Evolutionary conservation across 2,329 filamentous ascomycete species (phyloP).

Genomic region (Teratosphaeria pseudoeucalypti): DNA sequence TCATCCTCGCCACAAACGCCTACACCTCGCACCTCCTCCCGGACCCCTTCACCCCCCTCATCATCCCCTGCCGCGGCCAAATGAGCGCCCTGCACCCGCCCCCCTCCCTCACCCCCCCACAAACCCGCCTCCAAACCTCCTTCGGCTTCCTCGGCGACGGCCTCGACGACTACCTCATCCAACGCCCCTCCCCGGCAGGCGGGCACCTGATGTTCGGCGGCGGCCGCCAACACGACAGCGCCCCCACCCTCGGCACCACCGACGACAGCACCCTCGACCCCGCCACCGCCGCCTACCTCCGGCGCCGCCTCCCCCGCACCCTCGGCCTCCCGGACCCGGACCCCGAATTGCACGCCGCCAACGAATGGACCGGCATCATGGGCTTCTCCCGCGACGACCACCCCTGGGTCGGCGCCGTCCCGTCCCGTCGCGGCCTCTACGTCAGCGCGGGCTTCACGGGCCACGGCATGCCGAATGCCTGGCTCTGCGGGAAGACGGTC

Average conservation of each 20-base stretch:
- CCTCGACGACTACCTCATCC: constrained; percentile 63
- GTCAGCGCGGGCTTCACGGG: constrained; percentile 35
- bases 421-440: constrained; percentile 28
- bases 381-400: constrained; percentile 57
- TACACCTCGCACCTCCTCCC: constrained; percentile 72
- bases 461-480: constrained; percentile 68
- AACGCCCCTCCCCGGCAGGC: constrained; percentile 44
- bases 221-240: constrained; percentile 45
- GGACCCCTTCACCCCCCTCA: constrained; percentile 50
- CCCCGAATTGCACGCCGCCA: constrained; percentile 36
- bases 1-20: constrained; percentile 73
- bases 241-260: constrained; percentile 44
- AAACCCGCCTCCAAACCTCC: constrained; percentile 43
- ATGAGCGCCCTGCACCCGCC: constrained; percentile 57
- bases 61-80: constrained; percentile 68
- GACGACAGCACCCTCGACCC: constrained; percentile 51
- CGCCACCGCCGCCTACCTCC: constrained; percentile 47
- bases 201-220: constrained; percentile 62
- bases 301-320: constrained; percentile 30
- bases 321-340: constrained; percentile 25
- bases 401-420: constrained; percentile 64
- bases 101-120: constrained; percentile 13
- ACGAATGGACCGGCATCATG: constrained; percentile 71
- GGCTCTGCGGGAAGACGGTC: constrained; percentile 54
- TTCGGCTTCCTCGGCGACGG: constrained; percentile 53